Conservation (phyloP, 2,329 filamentous ascomycete genomes). For the Aspergillus sp. region DNA sequence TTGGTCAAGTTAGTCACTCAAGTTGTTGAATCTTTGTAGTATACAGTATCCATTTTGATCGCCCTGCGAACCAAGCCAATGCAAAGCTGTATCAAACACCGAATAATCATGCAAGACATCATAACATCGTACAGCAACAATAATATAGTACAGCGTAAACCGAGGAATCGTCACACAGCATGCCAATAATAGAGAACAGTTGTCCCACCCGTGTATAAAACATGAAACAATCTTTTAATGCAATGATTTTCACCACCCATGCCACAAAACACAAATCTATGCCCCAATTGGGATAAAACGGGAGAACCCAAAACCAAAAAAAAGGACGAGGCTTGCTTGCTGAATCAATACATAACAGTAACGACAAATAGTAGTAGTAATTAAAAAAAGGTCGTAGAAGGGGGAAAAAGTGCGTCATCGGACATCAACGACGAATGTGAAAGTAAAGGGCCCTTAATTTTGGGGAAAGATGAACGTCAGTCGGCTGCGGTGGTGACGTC, state of each 20-base stretch:
- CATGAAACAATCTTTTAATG: background rate
- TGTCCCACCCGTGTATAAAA: slow-evolving; percentile 3
- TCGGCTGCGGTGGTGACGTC: slow-evolving; percentile 20
- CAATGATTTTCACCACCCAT: slow-evolving; percentile 3
- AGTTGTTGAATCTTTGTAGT: no score
- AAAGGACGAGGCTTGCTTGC: slow-evolving; percentile 15
- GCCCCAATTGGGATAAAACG: slow-evolving; percentile 7
- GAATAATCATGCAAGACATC: slow-evolving; percentile 6
- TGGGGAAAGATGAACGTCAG: slow-evolving; percentile 9
- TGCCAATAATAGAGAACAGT: background rate
- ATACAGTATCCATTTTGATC: background rate
- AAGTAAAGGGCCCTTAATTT: background rate
- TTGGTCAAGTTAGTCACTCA: no score
- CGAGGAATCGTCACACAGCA: background rate
- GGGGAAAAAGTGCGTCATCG: slow-evolving; percentile 19
- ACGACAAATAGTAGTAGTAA: background rate
- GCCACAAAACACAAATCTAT: slow-evolving; percentile 17
- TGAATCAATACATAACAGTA: slow-evolving; percentile 9
- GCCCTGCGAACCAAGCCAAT: background rate
- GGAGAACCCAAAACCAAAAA: background rate
- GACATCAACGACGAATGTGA: background rate
- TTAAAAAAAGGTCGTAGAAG: slow-evolving; percentile 5
- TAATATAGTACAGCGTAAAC: slow-evolving; percentile 2
- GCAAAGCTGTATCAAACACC: slow-evolving; percentile 4
- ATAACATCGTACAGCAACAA: slow-evolving; percentile 7